Evolutionary conservation across 257 asterid species (phyloP).

Genomic region (Buddleja alternifolia): DNA sequence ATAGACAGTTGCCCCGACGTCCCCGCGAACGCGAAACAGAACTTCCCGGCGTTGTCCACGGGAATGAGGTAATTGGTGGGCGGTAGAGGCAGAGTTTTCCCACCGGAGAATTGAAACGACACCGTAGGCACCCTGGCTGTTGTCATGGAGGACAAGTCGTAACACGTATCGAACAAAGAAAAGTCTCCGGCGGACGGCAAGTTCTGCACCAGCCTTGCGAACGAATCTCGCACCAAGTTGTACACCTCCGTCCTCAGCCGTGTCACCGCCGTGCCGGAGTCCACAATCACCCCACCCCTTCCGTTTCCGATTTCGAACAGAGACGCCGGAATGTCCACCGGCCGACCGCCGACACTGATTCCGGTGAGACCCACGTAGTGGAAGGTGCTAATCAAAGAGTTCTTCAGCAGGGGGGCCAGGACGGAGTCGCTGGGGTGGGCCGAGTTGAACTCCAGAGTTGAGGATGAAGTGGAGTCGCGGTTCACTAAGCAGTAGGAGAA

Average conservation of each 20-base stretch:
- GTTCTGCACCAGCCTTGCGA: slow-evolving; percentile 36
- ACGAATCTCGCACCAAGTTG: slow-evolving; percentile 50
- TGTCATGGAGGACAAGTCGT: slow-evolving; percentile 46
- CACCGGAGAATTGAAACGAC: slow-evolving; percentile 58
- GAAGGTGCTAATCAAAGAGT: slow-evolving; percentile 42
- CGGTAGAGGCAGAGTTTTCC: slow-evolving; percentile 44
- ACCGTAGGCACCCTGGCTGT: slow-evolving; percentile 61
- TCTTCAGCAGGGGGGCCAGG: slow-evolving; percentile 50
- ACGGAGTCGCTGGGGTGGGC: slow-evolving; percentile 61
- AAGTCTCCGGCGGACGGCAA: slow-evolving; percentile 38
- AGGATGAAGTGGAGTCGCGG: slow-evolving; percentile 65
- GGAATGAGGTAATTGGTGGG: slow-evolving; percentile 65
- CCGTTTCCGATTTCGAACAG: slow-evolving; percentile 52
- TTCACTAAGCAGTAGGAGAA: slow-evolving; percentile 82
- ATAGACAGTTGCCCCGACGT: slow-evolving; percentile 55
- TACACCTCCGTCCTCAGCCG: slow-evolving; percentile 62
- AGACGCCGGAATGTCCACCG: slow-evolving; percentile 39
- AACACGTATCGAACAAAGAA: slow-evolving; percentile 81
- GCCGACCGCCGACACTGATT: slow-evolving; percentile 57
- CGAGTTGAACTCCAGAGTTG: slow-evolving; percentile 76
- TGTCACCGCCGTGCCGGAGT: slow-evolving; percentile 92
- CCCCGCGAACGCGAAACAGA: slow-evolving; percentile 82
- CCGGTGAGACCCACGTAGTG: slow-evolving; percentile 71
- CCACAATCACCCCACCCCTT: slow-evolving; percentile 79
- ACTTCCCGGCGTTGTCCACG: slow-evolving; percentile 56